phyloP scores from a whole-genome alignment of 2,329 filamentous ascomycete species.

The Epichloe hybrida region DNA sequence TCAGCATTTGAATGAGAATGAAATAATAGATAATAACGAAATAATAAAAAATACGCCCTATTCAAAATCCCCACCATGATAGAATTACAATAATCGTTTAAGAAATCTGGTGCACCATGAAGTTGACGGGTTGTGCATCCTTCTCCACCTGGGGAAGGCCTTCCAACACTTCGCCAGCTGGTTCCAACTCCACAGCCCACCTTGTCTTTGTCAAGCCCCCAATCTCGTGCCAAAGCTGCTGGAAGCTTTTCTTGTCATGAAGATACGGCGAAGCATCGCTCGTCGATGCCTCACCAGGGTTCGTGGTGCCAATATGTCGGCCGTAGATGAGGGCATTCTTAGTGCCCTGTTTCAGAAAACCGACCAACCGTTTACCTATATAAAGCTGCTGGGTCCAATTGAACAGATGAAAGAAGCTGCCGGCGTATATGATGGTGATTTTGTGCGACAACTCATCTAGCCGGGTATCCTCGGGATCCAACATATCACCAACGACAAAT shows the following conservation, averaged over 20 bases:
- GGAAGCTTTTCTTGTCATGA: conserved; percentile 36
- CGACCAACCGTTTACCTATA: conserved; percentile 29
- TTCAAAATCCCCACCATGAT: not conserved
- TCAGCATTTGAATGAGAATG: not conserved
- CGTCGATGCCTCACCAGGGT: conserved; percentile 11
- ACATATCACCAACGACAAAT: conserved; percentile 38
- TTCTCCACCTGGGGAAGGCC: conserved; percentile 15
- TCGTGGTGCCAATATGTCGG: conserved; percentile 31
- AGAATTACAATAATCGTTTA: conserved; percentile 1
- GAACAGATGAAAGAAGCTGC: conserved; percentile 38
- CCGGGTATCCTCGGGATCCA: conserved; percentile 25
- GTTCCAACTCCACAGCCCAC: conserved; percentile 34
- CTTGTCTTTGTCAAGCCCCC: conserved; percentile 32
- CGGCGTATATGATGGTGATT: conserved; percentile 35
- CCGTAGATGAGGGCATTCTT: conserved; percentile 35
- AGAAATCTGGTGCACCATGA: conserved; percentile 21
- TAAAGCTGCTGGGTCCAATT: conserved; percentile 32
- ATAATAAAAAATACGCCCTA: not conserved
- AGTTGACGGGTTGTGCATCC: conserved; percentile 18
- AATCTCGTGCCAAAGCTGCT: conserved; percentile 39
- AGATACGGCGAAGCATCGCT: conserved; percentile 24
- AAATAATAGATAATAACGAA: too few relatives aligned
- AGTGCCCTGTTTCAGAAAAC: conserved; percentile 30
- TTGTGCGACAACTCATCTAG: conserved; percentile 23
- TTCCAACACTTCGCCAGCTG: conserved; percentile 11